Conservation (phyloP, 2,329 filamentous ascomycete genomes). For the Venturia pyrina region DNA sequence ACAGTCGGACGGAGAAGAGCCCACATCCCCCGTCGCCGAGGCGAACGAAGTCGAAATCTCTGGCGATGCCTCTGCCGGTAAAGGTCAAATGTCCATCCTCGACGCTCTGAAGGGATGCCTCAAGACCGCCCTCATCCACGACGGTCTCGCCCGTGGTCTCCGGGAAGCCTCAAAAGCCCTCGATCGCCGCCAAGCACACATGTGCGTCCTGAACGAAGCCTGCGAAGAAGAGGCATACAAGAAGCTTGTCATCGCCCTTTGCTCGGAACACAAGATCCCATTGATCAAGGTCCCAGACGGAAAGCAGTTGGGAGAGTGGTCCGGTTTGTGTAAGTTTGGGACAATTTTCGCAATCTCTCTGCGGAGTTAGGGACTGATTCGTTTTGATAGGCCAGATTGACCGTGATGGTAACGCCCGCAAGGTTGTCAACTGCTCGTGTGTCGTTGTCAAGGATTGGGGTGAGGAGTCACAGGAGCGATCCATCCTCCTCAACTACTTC, state of each 20-base stretch:
- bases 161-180: slow-evolving; percentile 98
- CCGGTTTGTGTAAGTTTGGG: slow-evolving; percentile 82
- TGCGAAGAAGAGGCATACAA: slow-evolving; percentile 99
- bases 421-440: slow-evolving; percentile 99
- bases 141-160: slow-evolving; percentile 95
- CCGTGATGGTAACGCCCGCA: slow-evolving; percentile 98
- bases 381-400: slow-evolving; percentile 72
- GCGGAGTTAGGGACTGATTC: slow-evolving; percentile 13
- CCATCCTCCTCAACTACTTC: slow-evolving; percentile 99
- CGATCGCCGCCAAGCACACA: slow-evolving; percentile 96
- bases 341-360: slow-evolving; percentile 11
- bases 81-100: slow-evolving; percentile 94
- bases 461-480: slow-evolving; percentile 98
- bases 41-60: slow-evolving; percentile 88
- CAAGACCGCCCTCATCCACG: slow-evolving; percentile 98
- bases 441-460: slow-evolving; percentile 99
- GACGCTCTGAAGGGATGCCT: slow-evolving; percentile 98
- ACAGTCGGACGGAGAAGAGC: slow-evolving; percentile 99
- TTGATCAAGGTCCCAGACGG: slow-evolving; percentile 99
- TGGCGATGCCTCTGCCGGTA: slow-evolving; percentile 67
- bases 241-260: slow-evolving; percentile 98
- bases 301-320: slow-evolving; percentile 99
- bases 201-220: slow-evolving; percentile 99
- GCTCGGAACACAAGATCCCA: slow-evolving; percentile 99
- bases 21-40: slow-evolving; percentile 69